Evolutionary conservation across 2,329 filamentous ascomycete genomes (phyloP), one percentile per base, ranked within the genome.

Genomic region (Fusarium vanettenii): DNA sequence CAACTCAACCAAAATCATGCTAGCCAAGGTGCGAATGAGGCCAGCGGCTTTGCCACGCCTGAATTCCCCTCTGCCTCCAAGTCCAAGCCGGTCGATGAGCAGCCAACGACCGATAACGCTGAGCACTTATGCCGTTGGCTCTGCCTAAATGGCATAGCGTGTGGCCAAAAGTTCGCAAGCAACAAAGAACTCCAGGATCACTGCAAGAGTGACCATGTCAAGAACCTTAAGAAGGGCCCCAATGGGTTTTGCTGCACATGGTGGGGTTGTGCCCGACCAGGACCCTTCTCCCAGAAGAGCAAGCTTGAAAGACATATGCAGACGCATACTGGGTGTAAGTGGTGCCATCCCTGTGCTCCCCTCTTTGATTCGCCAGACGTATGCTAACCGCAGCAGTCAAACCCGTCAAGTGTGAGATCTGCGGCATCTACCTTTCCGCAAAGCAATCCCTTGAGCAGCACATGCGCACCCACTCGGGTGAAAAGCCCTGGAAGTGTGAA

Each of bases 371-470:
- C 18, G 20, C 18, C 41, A 33, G 60, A 2, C 61, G 62, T 55
- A 11, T 69, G 18, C 71, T 78, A 50, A 79, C 35, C 20, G 14
- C 37, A 27, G 33, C 29, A 92, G 91, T 87, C 77, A 92, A 92
- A 80, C 89, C 90, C 8, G 90, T 88, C 66, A 83, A 85, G 52
- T 92, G 90, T 72, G 78, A 84, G 2, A 83, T 85, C 22, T 94
- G 92, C 76, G 84, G 86, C 11, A 84, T 89, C 67, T 84, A 84
- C 4, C 90, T 93, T 76, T 93, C 92, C 1, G 91, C 91, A 3
- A 89, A 91, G 75, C 92, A 93, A 79, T 90, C 92, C 1, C 86
- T 93, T 8, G 88, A 90, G 48, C 92, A 93, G 79, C 92, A 94
- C 75, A 86, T 89, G 79, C 88, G 91, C 20, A 92, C 89, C 3